Percentiles rank a stretch among this genome's conserved stretches.
Conservation (phyloP, 306 rosid species). For the Cyclanthera cordifolia region DNA sequence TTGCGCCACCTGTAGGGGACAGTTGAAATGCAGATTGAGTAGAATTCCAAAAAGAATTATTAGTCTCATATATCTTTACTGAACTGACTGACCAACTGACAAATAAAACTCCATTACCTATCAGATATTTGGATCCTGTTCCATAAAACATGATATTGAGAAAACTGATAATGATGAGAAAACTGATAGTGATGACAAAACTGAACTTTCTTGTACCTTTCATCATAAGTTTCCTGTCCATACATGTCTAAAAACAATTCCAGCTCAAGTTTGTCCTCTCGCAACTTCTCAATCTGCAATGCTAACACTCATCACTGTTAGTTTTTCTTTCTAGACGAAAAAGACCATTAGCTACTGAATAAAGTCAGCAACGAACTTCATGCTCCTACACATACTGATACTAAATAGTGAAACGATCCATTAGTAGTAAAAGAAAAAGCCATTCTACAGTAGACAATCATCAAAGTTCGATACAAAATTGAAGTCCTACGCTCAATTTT, state of each 20-base stretch:
- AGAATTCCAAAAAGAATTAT: background rate
- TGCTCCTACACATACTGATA: background rate
- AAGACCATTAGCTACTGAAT: background rate
- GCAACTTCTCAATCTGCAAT: conserved; percentile 65
- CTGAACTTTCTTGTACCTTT: conserved; percentile 36
- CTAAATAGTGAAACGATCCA: background rate
- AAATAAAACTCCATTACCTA: background rate
- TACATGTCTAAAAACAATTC: conserved; percentile 61
- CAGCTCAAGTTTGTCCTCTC: conserved; percentile 52
- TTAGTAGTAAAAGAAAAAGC: background rate
- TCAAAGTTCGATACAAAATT: background rate
- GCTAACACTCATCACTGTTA: background rate
- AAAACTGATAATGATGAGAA: background rate
- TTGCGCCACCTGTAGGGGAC: no score
- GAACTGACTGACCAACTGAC: background rate
- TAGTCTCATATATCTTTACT: background rate
- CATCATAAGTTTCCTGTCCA: conserved; percentile 56
- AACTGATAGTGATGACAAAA: background rate
- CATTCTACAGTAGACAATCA: background rate
- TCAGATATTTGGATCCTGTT: background rate
- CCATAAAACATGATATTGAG: background rate
- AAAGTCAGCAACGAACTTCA: background rate
- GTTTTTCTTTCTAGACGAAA: background rate
- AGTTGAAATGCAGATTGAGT: background rate
- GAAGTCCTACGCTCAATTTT: background rate